Percentiles rank a stretch among this genome's conserved stretches.
phyloP scores from a whole-genome alignment of 257 asterid species.

The Nyctanthes arbortristis region DNA sequence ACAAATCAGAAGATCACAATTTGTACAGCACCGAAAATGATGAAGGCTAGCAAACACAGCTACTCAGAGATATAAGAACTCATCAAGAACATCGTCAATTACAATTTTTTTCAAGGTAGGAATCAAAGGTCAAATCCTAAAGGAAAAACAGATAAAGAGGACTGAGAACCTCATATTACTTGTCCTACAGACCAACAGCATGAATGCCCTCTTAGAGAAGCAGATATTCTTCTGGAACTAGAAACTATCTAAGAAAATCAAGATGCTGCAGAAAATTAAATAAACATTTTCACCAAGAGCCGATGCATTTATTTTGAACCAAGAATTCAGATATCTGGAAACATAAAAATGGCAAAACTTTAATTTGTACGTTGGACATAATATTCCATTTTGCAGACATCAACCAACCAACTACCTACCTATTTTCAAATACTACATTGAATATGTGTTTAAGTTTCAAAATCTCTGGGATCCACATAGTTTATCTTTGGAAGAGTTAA shows the following conservation, averaged over 20 bases:
- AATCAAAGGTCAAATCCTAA: background rate
- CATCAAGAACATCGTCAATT: background rate
- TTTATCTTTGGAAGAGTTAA: no score
- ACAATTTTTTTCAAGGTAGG: background rate
- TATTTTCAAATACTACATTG: no score
- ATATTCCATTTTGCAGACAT: no score
- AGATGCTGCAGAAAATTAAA: background rate
- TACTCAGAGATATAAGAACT: conserved; percentile 6
- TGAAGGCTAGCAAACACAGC: background rate
- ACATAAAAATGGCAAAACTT: background rate
- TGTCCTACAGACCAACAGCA: background rate
- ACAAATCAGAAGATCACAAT: background rate
- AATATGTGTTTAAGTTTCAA: no score
- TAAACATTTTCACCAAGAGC: background rate
- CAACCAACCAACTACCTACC: no score
- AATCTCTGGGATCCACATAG: no score
- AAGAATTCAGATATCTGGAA: conserved; percentile 10
- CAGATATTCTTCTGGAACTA: background rate
- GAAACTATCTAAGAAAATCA: conserved; percentile 5
- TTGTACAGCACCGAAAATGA: background rate
- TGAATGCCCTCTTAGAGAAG: background rate
- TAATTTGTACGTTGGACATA: background rate
- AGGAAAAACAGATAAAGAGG: conserved; percentile 3
- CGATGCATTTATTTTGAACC: conserved; percentile 3
- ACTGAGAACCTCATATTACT: background rate